A percentile compares a stretch with the other conserved stretches of the same genome.
phyloP scores from a whole-genome alignment of 495 filamentous ascomycete genomes.

The Annulohypoxylon moriforme region DNA sequence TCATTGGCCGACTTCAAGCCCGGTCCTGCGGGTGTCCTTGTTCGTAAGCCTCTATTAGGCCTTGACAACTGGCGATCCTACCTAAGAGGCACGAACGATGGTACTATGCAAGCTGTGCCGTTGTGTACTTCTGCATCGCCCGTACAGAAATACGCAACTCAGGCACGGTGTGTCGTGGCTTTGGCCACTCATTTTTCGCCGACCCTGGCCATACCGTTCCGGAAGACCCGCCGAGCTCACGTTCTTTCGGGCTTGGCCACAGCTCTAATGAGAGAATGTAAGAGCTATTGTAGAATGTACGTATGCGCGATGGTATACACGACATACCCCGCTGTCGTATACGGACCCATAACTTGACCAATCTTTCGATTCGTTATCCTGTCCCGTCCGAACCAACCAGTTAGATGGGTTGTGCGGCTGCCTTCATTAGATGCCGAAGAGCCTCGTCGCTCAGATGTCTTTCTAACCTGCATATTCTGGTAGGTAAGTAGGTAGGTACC shows the following conservation, averaged over 20 bases:
- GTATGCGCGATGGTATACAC: conserved; percentile 42
- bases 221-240: conserved; percentile 27
- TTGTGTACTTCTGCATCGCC: conserved; percentile 8
- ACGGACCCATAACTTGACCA: conserved; percentile 20
- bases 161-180: not conserved
- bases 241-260: conserved; percentile 34
- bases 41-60: conserved; percentile 32
- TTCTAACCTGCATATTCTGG: conserved; percentile 19
- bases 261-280: conserved; percentile 18
- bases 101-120: conserved; percentile 10
- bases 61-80: conserved; percentile 40
- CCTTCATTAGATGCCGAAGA: conserved; percentile 35
- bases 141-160: no score
- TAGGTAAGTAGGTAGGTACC: not conserved
- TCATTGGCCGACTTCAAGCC: conserved; percentile 21
- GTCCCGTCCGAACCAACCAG: conserved; percentile 14
- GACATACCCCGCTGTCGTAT: conserved; percentile 42
- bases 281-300: conserved; percentile 33
- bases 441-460: conserved; percentile 34
- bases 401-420: conserved; percentile 23
- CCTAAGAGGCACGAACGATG: conserved; percentile 28
- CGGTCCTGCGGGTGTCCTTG: conserved; percentile 15
- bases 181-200: conserved; percentile 25
- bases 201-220: conserved; percentile 27
- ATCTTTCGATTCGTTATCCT: conserved; percentile 16